Evolutionary conservation across 768 basidiomycete genomes (phyloP), one percentile per base, ranked within the genome.

Genomic region (Pleurotus cornucopiae): DNA sequence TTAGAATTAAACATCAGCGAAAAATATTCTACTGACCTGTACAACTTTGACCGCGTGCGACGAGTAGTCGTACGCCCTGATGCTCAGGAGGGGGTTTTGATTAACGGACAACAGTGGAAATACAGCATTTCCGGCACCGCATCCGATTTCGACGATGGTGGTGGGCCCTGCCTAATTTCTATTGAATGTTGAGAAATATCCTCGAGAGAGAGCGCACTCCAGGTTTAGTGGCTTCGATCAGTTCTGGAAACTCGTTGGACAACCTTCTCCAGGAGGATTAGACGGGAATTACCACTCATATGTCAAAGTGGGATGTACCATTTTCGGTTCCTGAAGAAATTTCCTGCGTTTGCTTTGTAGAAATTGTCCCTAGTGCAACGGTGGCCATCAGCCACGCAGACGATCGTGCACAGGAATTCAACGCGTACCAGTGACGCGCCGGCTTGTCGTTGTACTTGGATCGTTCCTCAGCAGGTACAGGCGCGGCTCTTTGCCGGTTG

Each of bases 71-170:
- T 90, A 95, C 0, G 95, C 95, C 38, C 81, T 79, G 13, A 98
- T 72, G 6, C 68, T 67, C 5, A 98, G 80, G 0, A 81, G 67
- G 0, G 91, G 86, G 67, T 99, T 99, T 62, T 82, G 70, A 65
- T 98, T 98, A 30, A 81, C 71, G n/a, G 83, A 74, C 18, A 97
- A 76, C 1, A 99, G 75, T 0, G 97, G 97, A 64, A 94, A 97
- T 1, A 94, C 82, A 5, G 94, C 88, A 66, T 96, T 97, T n/a
- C 97, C 97, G 16, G 93, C 92, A 89, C 89, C 94, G 67, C 95
- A 98, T 20, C 97, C 97, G 23, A 98, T 81, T 70, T 99, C 97
- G 45, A 86, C 85, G 18, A 98, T 82, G 2, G 78, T 79, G 49
- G 81, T 75, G 0, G 82, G 80, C 12, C 95, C 95, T 51, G 92